Conservation (phyloP, 2,329 filamentous ascomycete species). For the Aureobasidium sp. region DNA sequence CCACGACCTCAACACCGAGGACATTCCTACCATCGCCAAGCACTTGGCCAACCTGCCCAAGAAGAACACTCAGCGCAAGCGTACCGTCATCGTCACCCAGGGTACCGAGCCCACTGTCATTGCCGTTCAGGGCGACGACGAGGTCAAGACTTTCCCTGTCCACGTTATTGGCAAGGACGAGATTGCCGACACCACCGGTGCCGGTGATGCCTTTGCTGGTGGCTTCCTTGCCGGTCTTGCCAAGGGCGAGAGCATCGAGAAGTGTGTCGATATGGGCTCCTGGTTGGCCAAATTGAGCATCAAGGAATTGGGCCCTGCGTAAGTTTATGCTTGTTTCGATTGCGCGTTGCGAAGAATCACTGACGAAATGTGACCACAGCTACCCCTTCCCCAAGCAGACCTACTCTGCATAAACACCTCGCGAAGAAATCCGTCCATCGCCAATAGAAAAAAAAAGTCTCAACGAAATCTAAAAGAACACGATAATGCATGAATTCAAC, state of each 20-base stretch:
- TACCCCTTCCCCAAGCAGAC: slow-evolving; percentile 35
- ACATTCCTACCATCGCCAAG: slow-evolving; percentile 79
- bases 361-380: slow-evolving; percentile 19
- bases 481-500: too few species aligned
- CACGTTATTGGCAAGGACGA: slow-evolving; percentile 66
- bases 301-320: slow-evolving; percentile 92
- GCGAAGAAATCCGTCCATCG: neutral
- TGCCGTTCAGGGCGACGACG: slow-evolving; percentile 53
- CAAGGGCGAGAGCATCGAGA: slow-evolving; percentile 71
- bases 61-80: slow-evolving; percentile 77
- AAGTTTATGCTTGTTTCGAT: slow-evolving; percentile 44
- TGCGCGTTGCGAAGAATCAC: slow-evolving; percentile 32
- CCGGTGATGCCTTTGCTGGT: slow-evolving; percentile 91
- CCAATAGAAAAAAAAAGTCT: neutral
- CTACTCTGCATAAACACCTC: slow-evolving; percentile 21
- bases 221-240: slow-evolving; percentile 88
- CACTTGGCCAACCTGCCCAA: slow-evolving; percentile 83
- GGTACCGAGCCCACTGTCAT: slow-evolving; percentile 87
- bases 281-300: slow-evolving; percentile 94
- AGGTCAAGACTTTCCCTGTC: slow-evolving; percentile 71
- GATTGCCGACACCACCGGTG: slow-evolving; percentile 95
- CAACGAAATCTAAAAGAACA: slow-evolving; percentile 2
- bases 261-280: slow-evolving; percentile 83
- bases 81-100: slow-evolving; percentile 88
- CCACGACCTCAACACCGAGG: slow-evolving; percentile 65